Percentiles rank a stretch among this genome's conserved stretches.
These are phyloP conservation scores for Clathrospora elynae DNA, from an alignment of 2,329 filamentous ascomycete species.

Conservation along the genomic window DNA sequence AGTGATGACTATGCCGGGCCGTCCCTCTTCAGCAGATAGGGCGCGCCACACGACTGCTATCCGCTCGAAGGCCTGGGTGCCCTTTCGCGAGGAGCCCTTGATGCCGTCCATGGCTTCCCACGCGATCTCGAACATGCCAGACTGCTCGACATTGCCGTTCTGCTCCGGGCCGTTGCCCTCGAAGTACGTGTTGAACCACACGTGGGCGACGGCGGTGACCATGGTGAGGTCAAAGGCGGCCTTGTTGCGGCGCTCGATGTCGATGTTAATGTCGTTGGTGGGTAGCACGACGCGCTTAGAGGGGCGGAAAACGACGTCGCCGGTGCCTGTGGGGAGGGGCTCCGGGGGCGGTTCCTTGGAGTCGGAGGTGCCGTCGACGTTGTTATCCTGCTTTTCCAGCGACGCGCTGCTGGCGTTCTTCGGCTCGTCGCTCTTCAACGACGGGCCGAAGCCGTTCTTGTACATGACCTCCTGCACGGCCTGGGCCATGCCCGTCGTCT, in stretches of 20 bases:
- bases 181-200: conserved; percentile 97
- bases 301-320: conserved; percentile 80
- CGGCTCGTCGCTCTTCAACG: conserved; percentile 24
- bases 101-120: conserved; percentile 90
- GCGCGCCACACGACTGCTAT: conserved; percentile 83
- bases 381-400: conserved; percentile 19
- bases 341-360: conserved; percentile 28
- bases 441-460: conserved; percentile 41
- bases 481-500: conserved; percentile 51
- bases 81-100: conserved; percentile 84
- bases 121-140: conserved; percentile 72
- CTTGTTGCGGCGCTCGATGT: conserved; percentile 84
- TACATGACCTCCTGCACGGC: conserved; percentile 54
- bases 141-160: conserved; percentile 67
- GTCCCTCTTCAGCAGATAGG: conserved; percentile 40
- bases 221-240: conserved; percentile 78
- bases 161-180: conserved; percentile 79
- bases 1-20: conserved; percentile 57
- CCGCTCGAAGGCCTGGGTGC: conserved; percentile 78
- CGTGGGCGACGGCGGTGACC: conserved; percentile 90
- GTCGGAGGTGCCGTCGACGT: conserved; percentile 22
- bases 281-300: conserved; percentile 69
- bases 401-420: conserved; percentile 29
- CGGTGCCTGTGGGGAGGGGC: conserved; percentile 59
- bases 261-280: conserved; percentile 86